A percentile compares a stretch with the other conserved stretches of the same genome.
Evolutionary conservation across 2,329 filamentous ascomycete genomes (phyloP).

Genomic region (Trichoderma pleuroti): DNA sequence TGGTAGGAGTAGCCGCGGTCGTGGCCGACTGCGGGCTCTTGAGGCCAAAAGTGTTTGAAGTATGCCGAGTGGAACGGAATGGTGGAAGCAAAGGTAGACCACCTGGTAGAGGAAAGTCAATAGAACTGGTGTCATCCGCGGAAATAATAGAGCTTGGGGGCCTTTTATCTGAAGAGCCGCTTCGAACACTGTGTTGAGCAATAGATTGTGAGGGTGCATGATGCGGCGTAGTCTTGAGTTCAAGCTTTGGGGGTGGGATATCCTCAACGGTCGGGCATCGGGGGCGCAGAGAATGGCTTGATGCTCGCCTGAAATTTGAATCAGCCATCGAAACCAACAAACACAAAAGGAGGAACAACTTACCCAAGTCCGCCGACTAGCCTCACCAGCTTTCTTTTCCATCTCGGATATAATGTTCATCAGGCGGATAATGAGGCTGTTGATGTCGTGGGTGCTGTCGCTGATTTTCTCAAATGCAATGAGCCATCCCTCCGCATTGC

Average conservation of each 20-base stretch:
- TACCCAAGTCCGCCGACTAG: constrained; percentile 75
- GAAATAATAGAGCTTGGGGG: constrained; percentile 16
- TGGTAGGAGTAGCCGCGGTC: background rate
- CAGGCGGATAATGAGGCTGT: constrained; percentile 66
- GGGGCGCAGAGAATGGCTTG: constrained; percentile 23
- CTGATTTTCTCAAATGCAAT: constrained; percentile 75
- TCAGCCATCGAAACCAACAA: background rate
- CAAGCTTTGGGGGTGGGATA: constrained; percentile 11
- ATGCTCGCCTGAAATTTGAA: constrained; percentile 23
- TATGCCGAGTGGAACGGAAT: background rate
- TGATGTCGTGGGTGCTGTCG: constrained; percentile 66
- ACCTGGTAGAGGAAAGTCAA: constrained; percentile 27
- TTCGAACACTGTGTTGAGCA: constrained; percentile 19
- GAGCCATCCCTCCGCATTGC: constrained; percentile 88
- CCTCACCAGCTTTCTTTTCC: constrained; percentile 76
- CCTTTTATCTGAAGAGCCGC: constrained; percentile 19
- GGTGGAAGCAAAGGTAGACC: constrained; percentile 24
- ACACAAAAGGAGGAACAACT: constrained; percentile 30
- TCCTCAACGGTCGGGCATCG: background rate
- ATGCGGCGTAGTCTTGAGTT: background rate
- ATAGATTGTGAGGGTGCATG: constrained; percentile 13
- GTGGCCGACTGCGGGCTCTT: background rate
- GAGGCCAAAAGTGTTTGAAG: background rate
- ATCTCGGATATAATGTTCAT: constrained; percentile 79
- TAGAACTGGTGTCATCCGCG: constrained; percentile 21